Base-by-base conservation (phyloP, 2,329 filamentous ascomycete species). In the Diplodia seriata region DNA sequence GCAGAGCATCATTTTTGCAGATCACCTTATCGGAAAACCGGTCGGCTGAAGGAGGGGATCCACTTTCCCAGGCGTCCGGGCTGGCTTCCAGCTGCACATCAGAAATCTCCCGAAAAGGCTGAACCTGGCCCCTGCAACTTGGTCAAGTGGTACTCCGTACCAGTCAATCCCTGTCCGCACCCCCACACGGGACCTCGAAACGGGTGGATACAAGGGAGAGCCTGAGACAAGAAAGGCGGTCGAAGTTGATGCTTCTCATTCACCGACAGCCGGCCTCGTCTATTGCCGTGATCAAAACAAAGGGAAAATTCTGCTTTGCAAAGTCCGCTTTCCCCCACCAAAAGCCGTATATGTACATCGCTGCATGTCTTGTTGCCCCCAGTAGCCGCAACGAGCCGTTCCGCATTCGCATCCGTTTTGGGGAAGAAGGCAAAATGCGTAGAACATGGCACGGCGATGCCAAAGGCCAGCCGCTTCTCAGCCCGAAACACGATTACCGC, bases 341-440 rank as follows among this genome's bases (percentile, higher is more conserved):
- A 31, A 63, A 51, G 59, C 59, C 47, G 59, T 63, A 63, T 63
- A 63, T 63, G 50, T 63, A 63, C 59, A 63, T 51, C 59, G 59
- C 23, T 62, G 57, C 50, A 63, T 63, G 50, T 63, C 43, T 62
- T 49, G 59, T 51, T 63, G 59, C 59, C 59, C 51, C 59, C 59
- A 63, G 47, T 23, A 51, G 31, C 36, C 15, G 59, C 59, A 51
- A 38, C 47, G n/a, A 38, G 47, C n/a, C 47, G 59, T 63, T n/a
- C 43, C 31, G 59, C 47, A 63, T 47, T 29, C 59, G 47, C 59
- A 50, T 33, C 40, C 59, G n/a, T 63, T 12, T 50, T 29, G 38
- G 47, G 59, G 33, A 40, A 18, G 15, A 51, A 38, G 26, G 18
- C 15, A 33, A 38, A 23, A 33, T n/a, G 36, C 36, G 29, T 38